Conservation (phyloP, 352 stramenopile species). For the Phytophthora capsici region DNA sequence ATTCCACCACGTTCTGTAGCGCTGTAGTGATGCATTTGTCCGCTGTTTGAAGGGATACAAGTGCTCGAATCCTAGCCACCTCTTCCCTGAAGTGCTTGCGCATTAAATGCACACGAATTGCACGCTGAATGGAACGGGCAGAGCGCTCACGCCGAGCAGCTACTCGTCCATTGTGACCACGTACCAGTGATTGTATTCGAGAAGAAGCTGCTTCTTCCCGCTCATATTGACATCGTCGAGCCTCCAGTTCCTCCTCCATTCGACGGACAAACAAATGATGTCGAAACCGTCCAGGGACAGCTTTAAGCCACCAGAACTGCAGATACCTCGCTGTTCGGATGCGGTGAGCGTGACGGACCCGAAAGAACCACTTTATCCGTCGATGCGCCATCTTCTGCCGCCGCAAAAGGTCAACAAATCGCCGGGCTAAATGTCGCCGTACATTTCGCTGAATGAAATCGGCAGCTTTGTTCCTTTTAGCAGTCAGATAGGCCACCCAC, state of each 20-base stretch:
- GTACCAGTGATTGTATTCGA: constrained; percentile 57
- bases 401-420: constrained; percentile 40
- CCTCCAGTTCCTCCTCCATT: constrained; percentile 8
- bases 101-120: constrained; percentile 44
- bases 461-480: constrained; percentile 39
- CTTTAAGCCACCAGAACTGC: constrained; percentile 80
- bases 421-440: constrained; percentile 35
- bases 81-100: constrained; percentile 49
- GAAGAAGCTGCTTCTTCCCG: constrained; percentile 44
- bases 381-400: constrained; percentile 57
- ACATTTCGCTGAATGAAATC: constrained; percentile 55
- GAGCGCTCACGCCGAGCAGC: constrained; percentile 47
- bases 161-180: constrained; percentile 50
- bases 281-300: constrained; percentile 49
- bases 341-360: constrained; percentile 52
- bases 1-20: constrained; percentile 26
- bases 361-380: constrained; percentile 85
- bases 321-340: constrained; percentile 46
- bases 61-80: constrained; percentile 39
- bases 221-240: constrained; percentile 27
- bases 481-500: constrained; percentile 41
- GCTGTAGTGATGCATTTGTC: constrained; percentile 39
- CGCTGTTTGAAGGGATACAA: constrained; percentile 26
- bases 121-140: constrained; percentile 54
- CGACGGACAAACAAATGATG: constrained; percentile 49